phyloP scores from a whole-genome alignment of 2,329 filamentous ascomycete species.

The Podosphaera aphanis region DNA sequence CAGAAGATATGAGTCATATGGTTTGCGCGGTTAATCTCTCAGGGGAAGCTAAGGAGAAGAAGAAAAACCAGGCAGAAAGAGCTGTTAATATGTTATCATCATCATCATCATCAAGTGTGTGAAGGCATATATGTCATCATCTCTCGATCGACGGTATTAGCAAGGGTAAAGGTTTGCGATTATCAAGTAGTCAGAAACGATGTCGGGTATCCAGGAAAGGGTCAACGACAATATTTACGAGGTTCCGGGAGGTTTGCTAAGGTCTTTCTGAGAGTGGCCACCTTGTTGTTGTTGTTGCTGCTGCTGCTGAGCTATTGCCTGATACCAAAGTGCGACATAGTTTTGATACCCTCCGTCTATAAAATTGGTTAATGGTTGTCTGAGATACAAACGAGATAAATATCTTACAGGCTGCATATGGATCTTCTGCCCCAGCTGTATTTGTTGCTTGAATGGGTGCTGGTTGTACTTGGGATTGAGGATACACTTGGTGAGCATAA shows the following conservation, averaged over 20 bases:
- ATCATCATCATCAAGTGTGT: constrained; percentile 9
- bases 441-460: constrained; percentile 19
- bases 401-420: constrained; percentile 50
- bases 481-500: constrained; percentile 25
- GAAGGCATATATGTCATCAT: constrained; percentile 15
- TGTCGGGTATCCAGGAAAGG: constrained; percentile 10
- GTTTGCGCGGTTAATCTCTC: too few relatives aligned
- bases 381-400: neutral
- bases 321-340: constrained; percentile 62
- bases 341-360: constrained; percentile 59
- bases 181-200: constrained; percentile 14
- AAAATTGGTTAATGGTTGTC: neutral
- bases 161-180: constrained; percentile 13
- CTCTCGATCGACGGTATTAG: constrained; percentile 13
- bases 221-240: constrained; percentile 13
- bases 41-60: too few relatives aligned
- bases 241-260: constrained; percentile 19
- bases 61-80: neutral
- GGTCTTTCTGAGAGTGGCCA: constrained; percentile 16
- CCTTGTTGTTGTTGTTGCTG: constrained; percentile 9
- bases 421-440: constrained; percentile 30
- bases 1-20: too few relatives aligned
- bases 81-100: neutral
- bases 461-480: constrained; percentile 18
- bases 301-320: constrained; percentile 30